Percentiles rank a stretch among this genome's conserved stretches.
phyloP scores from a whole-genome alignment of 2,329 filamentous ascomycete species.

The Talaromyces sp. region DNA sequence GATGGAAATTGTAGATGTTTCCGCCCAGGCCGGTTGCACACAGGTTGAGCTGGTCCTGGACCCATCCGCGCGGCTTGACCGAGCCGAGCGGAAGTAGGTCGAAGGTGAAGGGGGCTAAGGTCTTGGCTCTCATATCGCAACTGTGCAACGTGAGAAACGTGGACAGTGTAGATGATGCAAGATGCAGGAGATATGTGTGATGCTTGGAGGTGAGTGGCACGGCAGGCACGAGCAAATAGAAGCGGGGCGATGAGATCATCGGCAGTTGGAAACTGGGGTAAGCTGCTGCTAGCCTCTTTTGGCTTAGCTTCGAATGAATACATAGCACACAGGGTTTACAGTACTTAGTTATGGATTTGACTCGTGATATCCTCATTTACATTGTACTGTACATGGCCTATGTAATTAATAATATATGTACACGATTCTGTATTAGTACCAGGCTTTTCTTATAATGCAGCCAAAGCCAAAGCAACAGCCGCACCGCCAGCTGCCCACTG shows the following conservation, averaged over 20 bases:
- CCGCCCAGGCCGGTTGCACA: slow-evolving; percentile 11
- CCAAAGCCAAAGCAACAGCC: background rate
- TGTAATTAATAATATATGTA: background rate
- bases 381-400: background rate
- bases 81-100: slow-evolving; percentile 11
- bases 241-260: background rate
- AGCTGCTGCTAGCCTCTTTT: background rate
- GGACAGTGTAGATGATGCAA: background rate
- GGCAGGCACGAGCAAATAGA: background rate
- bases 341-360: background rate
- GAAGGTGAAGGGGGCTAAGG: slow-evolving; percentile 9
- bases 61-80: slow-evolving; percentile 10
- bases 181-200: background rate
- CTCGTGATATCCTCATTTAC: background rate
- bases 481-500: background rate
- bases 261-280: background rate
- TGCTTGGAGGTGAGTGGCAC: background rate
- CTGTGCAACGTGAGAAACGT: background rate
- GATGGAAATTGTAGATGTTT: slow-evolving; percentile 11
- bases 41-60: slow-evolving; percentile 11
- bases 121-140: slow-evolving; percentile 5
- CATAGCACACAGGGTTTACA: too few species aligned
- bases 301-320: background rate
- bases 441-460: background rate
- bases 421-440: background rate